phyloP scores from a whole-genome alignment of 306 rosid genomes.

The Bauhinia variegata region DNA sequence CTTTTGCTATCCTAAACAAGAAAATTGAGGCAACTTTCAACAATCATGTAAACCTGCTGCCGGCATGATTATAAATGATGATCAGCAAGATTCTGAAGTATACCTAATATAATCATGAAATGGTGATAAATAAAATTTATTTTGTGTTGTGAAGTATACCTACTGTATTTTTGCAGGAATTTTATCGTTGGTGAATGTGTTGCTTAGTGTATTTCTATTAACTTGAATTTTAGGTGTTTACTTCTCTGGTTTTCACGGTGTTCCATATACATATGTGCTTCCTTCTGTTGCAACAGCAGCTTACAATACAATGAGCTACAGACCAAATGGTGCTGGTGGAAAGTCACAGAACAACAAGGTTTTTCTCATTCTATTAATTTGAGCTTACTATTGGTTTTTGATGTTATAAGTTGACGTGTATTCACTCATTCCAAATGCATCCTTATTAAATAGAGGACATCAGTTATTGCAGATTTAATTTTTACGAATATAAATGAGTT shows the following conservation, averaged over 20 bases:
- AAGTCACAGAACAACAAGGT: slow-evolving; percentile 87
- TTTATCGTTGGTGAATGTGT: slow-evolving; percentile 37
- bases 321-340: slow-evolving; percentile 76
- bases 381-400: slow-evolving; percentile 34
- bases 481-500: too few species aligned
- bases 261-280: slow-evolving; percentile 64
- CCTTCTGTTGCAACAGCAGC: slow-evolving; percentile 80
- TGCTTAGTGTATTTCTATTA: slow-evolving; percentile 41
- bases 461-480: too few species aligned
- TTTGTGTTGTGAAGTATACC: slow-evolving; percentile 1
- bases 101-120: too few species aligned
- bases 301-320: slow-evolving; percentile 62
- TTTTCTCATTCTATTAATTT: slow-evolving; percentile 36
- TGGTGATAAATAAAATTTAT: background rate
- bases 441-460: too few species aligned
- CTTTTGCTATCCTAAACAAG: too few species aligned
- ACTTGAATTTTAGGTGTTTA: slow-evolving; percentile 60
- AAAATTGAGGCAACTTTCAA: too few species aligned
- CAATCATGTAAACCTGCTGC: too few species aligned
- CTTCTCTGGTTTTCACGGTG: slow-evolving; percentile 72
- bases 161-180: background rate
- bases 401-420: slow-evolving; percentile 23
- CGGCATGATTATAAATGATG: too few species aligned
- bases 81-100: too few species aligned
- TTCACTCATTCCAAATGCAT: too few species aligned